These are phyloP conservation scores for Cenococcum geophilum DNA, from an alignment of 495 filamentous ascomycete genomes.

Conservation along the genomic window DNA sequence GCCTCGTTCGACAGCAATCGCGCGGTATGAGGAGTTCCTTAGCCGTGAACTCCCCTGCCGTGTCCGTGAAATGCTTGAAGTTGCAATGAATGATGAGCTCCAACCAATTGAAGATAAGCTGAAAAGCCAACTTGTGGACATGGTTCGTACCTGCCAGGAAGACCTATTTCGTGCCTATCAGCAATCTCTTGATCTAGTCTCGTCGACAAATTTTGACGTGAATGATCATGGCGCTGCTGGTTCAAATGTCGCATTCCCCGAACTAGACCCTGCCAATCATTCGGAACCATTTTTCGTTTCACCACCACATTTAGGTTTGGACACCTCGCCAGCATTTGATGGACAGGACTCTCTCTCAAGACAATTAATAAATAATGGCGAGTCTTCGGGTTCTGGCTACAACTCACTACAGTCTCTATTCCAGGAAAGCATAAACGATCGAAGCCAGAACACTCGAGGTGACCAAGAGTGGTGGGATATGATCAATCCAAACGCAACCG, in stretches of 20 bases:
- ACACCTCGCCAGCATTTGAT: not conserved
- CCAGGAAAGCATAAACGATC: not conserved
- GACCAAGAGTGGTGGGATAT: not conserved
- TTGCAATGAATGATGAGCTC: not conserved
- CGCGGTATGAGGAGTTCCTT: not conserved
- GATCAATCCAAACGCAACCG: too few species aligned
- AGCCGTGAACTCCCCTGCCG: not conserved
- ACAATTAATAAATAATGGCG: not conserved
- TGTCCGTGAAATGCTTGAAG: not conserved
- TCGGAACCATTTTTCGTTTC: not conserved
- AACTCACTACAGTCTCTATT: not conserved
- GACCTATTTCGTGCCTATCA: not conserved
- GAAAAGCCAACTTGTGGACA: not conserved
- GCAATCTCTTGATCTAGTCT: not conserved
- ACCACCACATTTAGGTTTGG: not conserved
- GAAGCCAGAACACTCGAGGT: not conserved
- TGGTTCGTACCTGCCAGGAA: not conserved
- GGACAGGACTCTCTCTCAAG: not conserved
- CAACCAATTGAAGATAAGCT: not conserved
- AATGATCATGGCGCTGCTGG: not conserved
- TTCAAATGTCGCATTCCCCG: not conserved
- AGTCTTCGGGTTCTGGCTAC: not conserved
- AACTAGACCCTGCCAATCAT: not conserved
- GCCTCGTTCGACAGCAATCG: not conserved
- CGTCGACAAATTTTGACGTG: not conserved